Evolutionary conservation across 768 basidiomycete species (phyloP).

Genomic region (Pleurotus tuoliensis): DNA sequence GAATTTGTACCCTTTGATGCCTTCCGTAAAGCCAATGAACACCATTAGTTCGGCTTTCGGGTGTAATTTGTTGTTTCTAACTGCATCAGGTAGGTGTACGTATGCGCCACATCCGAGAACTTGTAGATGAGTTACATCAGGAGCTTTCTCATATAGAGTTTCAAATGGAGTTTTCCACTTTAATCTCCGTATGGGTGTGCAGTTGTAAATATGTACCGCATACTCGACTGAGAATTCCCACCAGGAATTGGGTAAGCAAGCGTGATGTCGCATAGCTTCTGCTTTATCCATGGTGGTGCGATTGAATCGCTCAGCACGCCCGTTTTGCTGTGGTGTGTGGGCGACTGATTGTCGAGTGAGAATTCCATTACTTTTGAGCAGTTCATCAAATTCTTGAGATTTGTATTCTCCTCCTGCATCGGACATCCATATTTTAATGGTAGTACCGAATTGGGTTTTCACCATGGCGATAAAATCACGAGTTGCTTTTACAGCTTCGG

Average conservation of each 20-base stretch:
- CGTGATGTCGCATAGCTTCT: constrained; percentile 16
- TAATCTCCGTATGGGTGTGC: no score
- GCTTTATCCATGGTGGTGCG: constrained; percentile 17
- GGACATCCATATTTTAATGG: constrained; percentile 5
- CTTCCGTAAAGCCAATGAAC: not conserved
- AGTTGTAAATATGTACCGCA: no score
- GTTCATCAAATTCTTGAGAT: constrained; percentile 8
- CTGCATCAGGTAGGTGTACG: not conserved
- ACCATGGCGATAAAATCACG: constrained; percentile 6
- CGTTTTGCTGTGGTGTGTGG: constrained; percentile 22
- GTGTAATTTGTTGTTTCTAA: not conserved
- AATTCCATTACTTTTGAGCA: constrained; percentile 13
- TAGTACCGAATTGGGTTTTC: constrained; percentile 8
- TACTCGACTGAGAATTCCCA: no score
- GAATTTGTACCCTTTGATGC: not conserved
- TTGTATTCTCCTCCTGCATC: constrained; percentile 15
- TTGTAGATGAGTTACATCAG: no score
- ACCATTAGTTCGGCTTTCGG: not conserved
- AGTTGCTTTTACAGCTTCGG: constrained; percentile 8
- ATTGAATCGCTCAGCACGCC: constrained; percentile 26
- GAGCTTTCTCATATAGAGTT: no score
- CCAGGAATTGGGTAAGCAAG: no score
- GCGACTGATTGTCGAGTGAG: constrained; percentile 15
- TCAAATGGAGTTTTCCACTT: no score
- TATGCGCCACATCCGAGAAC: no score